Conservation (phyloP, 2,329 filamentous ascomycete genomes). For the Aspergillus hortae region DNA sequence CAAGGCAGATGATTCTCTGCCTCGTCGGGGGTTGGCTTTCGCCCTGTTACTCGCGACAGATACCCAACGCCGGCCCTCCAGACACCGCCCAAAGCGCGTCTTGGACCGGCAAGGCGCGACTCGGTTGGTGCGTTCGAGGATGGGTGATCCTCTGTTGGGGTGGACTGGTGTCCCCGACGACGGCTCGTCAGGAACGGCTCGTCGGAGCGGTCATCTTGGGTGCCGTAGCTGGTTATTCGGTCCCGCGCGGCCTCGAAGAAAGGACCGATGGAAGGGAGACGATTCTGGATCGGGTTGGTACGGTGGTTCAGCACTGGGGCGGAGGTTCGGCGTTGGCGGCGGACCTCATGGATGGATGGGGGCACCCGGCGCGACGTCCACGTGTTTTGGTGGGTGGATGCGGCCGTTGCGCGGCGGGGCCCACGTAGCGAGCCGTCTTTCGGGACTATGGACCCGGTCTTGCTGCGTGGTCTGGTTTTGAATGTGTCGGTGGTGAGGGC, state of each 20-base stretch:
- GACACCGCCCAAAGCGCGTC: constrained; percentile 19
- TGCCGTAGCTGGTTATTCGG: constrained; percentile 23
- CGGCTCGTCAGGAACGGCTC: background rate
- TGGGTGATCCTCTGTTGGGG: background rate
- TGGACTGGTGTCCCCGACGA: background rate
- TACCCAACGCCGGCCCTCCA: constrained; percentile 25
- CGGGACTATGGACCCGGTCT: constrained; percentile 18
- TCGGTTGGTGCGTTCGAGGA: background rate
- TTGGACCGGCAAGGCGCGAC: constrained; percentile 25
- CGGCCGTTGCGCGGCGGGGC: constrained; percentile 21
- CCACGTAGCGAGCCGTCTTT: constrained; percentile 15
- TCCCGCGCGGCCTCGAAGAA: constrained; percentile 28
- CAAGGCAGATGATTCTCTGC: constrained; percentile 9
- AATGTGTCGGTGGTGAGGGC: constrained; percentile 11
- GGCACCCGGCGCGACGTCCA: constrained; percentile 21
- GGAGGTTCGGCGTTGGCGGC: constrained; percentile 22
- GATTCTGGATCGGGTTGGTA: constrained; percentile 16
- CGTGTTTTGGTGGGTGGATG: constrained; percentile 10
- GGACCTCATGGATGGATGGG: constrained; percentile 10
- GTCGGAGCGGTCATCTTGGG: constrained; percentile 19
- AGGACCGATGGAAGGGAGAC: constrained; percentile 15
- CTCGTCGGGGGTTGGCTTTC: constrained; percentile 5
- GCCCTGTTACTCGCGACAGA: constrained; percentile 20
- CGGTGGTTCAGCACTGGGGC: constrained; percentile 18
- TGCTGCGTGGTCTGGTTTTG: constrained; percentile 21